phyloP scores from a whole-genome alignment of 768 basidiomycete species.

The Hydnum rufescens region DNA sequence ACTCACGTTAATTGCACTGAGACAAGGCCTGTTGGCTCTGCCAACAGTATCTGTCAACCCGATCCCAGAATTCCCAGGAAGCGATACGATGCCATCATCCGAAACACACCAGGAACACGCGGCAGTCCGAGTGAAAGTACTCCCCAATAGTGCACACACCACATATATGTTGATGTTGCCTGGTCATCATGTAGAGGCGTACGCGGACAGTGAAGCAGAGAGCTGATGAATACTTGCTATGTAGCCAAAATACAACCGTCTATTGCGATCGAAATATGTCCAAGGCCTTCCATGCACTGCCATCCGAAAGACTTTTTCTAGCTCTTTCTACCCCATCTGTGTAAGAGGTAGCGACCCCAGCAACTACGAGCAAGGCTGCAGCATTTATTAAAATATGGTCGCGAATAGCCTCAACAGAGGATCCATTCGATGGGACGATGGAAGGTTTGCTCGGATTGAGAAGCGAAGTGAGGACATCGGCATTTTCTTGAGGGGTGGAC shows the following conservation, averaged over 20 bases:
- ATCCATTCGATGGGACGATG: background rate
- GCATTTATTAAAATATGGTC: conserved; percentile 87
- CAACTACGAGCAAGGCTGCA: conserved; percentile 69
- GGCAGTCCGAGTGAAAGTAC: conserved; percentile 58
- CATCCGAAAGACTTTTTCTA: background rate
- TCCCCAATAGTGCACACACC: conserved; percentile 64
- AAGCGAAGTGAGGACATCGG: conserved; percentile 44
- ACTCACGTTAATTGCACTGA: conserved; percentile 69
- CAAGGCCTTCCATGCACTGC: background rate
- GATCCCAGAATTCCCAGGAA: conserved; percentile 29
- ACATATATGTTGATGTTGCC: conserved; percentile 48
- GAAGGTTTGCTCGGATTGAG: conserved; percentile 22
- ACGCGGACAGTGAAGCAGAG: too few relatives aligned
- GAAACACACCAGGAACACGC: conserved; percentile 78
- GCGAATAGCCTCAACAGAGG: conserved; percentile 35
- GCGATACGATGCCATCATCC: conserved; percentile 20
- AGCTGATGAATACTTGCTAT: too few relatives aligned
- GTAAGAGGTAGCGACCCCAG: conserved; percentile 32
- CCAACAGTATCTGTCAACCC: conserved; percentile 53
- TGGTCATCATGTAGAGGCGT: too few relatives aligned
- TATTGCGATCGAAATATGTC: background rate
- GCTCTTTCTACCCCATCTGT: background rate
- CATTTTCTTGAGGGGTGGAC: conserved; percentile 62
- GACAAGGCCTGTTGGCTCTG: conserved; percentile 59
- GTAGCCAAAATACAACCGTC: background rate